Percentiles rank a stretch among this genome's conserved stretches.
Conservation (phyloP, 2,329 filamentous ascomycete genomes). For the Phyllosticta citribraziliensis region DNA sequence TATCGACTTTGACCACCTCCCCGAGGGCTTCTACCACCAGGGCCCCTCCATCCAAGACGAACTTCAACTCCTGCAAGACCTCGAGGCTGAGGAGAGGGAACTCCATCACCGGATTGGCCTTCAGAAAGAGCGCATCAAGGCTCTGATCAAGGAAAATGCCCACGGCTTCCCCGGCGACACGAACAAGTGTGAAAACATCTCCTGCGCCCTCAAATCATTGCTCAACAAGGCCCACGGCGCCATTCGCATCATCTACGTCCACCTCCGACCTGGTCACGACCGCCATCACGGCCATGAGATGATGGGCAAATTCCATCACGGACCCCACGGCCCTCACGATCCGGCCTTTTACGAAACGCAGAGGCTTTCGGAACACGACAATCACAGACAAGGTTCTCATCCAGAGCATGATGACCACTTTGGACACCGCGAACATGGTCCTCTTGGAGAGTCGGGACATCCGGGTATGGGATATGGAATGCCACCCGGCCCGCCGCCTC, state of each 20-base stretch:
- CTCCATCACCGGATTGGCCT: conserved; percentile 28
- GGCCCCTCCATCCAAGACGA: conserved; percentile 26
- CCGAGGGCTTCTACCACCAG: conserved; percentile 6
- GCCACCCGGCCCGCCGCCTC: conserved; percentile 1
- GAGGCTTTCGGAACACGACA: neutral
- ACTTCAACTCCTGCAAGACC: conserved; percentile 30
- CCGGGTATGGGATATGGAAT: neutral
- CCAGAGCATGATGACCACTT: neutral
- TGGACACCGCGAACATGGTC: conserved; percentile 7
- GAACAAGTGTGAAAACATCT: conserved; percentile 32
- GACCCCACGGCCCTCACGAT: conserved; percentile 17
- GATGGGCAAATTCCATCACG: conserved; percentile 14
- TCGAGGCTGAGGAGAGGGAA: conserved; percentile 29
- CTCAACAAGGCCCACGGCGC: conserved; percentile 26
- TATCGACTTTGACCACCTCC: conserved; percentile 11
- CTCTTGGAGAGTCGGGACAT: conserved; percentile 10
- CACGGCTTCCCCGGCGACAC: conserved; percentile 30
- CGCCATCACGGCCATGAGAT: conserved; percentile 11
- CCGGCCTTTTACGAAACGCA: conserved; percentile 9
- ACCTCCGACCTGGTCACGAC: conserved; percentile 19
- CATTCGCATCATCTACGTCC: conserved; percentile 22
- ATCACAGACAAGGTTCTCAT: neutral
- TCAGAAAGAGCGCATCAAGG: conserved; percentile 26
- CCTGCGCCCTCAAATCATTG: conserved; percentile 32
- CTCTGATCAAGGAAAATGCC: conserved; percentile 21